Percentiles rank a stretch among this genome's conserved stretches.
Evolutionary conservation across 177 flowering plant species (phyloP).

Genomic region (Vitis hybrid): DNA sequence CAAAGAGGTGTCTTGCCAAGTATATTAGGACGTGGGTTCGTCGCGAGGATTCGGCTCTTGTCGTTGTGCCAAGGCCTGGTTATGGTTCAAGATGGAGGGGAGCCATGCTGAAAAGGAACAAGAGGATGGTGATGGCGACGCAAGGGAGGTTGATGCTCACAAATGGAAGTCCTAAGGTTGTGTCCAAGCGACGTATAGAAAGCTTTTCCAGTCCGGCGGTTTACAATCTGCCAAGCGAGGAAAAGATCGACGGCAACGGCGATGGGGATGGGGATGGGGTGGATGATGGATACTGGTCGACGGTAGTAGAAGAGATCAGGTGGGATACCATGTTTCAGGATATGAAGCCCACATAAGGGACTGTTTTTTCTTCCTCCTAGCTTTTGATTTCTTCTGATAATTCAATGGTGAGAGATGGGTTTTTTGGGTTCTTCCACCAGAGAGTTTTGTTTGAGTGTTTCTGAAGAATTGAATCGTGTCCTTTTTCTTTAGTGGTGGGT

Average conservation of each 20-base stretch:
- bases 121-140: constrained; percentile 17
- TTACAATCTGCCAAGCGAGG: constrained; percentile 23
- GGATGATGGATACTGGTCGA: constrained; percentile 38
- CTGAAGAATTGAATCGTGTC: not conserved
- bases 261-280: not conserved
- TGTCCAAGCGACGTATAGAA: constrained; percentile 20
- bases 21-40: constrained; percentile 36
- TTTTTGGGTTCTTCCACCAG: constrained; percentile 42
- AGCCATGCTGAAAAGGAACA: constrained; percentile 40
- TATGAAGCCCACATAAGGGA: constrained; percentile 56
- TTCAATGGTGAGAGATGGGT: constrained; percentile 40
- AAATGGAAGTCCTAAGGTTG: constrained; percentile 38
- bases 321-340: constrained; percentile 80
- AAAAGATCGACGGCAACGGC: constrained; percentile 18
- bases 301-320: constrained; percentile 52
- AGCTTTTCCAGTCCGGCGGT: constrained; percentile 50
- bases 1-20: constrained; percentile 39
- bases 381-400: not conserved
- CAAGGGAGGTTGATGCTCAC: constrained; percentile 41
- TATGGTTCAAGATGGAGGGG: constrained; percentile 36
- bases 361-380: not conserved
- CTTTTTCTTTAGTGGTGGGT: constrained; percentile 30
- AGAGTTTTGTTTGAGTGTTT: constrained; percentile 15
- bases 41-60: constrained; percentile 45
- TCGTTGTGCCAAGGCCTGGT: constrained; percentile 42